phyloP scores from a whole-genome alignment of 2,329 filamentous ascomycete species.

The Blastomyces silverae region DNA sequence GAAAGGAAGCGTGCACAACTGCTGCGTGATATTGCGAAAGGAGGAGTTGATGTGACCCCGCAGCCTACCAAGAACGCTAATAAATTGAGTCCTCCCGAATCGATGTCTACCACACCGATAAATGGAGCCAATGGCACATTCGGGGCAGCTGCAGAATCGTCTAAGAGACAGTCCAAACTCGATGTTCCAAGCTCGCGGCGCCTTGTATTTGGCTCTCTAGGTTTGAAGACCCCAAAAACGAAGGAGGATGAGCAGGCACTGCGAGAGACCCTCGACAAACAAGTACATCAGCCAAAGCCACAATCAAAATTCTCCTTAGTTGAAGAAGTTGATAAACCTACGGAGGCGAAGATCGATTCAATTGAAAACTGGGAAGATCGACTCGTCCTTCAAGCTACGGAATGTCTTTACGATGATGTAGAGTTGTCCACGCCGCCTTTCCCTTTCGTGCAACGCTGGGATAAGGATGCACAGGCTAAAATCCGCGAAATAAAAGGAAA shows the following conservation, averaged over 20 bases:
- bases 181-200: conserved; percentile 59
- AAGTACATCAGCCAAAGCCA: conserved; percentile 40
- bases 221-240: conserved; percentile 60
- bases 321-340: conserved; percentile 24
- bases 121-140: not conserved
- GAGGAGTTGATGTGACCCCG: conserved; percentile 45
- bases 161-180: conserved; percentile 40
- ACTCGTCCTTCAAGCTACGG: conserved; percentile 69
- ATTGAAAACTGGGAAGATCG: conserved; percentile 65
- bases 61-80: conserved; percentile 30
- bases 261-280: conserved; percentile 53
- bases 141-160: conserved; percentile 8
- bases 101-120: conserved; percentile 10
- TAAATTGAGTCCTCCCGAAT: conserved; percentile 8
- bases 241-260: conserved; percentile 61
- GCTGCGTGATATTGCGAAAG: conserved; percentile 46
- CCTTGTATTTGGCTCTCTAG: conserved; percentile 65
- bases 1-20: conserved; percentile 48
- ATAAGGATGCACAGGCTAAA: conserved; percentile 58
- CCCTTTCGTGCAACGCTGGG: conserved; percentile 85
- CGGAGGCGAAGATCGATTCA: conserved; percentile 40
- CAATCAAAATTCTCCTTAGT: conserved; percentile 26
- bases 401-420: conserved; percentile 68
- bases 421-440: conserved; percentile 72
- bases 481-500: conserved; percentile 37